Evolutionary conservation across 345 rosid genomes (phyloP), one percentile per base, ranked within the genome.

Genomic region (Trapa bicornis): DNA sequence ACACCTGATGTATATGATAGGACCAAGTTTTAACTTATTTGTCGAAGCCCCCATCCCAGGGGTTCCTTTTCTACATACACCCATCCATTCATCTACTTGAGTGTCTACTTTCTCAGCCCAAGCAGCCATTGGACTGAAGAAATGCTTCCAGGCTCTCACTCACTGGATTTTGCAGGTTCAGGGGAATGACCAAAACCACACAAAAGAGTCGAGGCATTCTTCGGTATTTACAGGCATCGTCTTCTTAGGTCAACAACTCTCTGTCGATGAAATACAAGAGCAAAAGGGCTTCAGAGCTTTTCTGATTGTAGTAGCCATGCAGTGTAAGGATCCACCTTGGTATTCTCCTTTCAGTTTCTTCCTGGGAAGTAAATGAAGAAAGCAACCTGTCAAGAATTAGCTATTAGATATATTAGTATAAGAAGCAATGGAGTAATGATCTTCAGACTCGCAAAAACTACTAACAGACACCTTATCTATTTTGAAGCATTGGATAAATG

Each of bases 1-100:
- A 65, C 67, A 65, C 29, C 67, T 64, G 48, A 15, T 64, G 67
- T 64, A 64, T 64, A 29, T 8, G 6, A 10, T 45, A 64, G 39
- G 48, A 22, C 67, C n/a, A 43, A 65, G 11, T 58, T 48, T 37
- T 43, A 33, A 16, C 52, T 65, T 65, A 65, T 42, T 22, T 22
- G 47, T 65, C 17, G 16, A 45, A 65, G 29, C 29, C 33, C 52
- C 67, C 47, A 11, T n/a, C 12, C n/a, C 4, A 0, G 42, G 65
- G 65, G 29, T 61, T 15, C 47, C 32, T 16, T 22, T 22, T 14
- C 66, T 38, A 64, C 16, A 39, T 64, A 16, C 35, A 43, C 29
- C 29, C 29, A 22, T 22, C 29, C 29, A 22, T 22, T 22, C 29
- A 22, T 64, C 32, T 47, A 1, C 36, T 42, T n/a, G 47, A 36